Percentiles rank a stretch among this genome's conserved stretches.
Conservation (phyloP, 345 rosid genomes). For the Cardamine chenopodiifolia region DNA sequence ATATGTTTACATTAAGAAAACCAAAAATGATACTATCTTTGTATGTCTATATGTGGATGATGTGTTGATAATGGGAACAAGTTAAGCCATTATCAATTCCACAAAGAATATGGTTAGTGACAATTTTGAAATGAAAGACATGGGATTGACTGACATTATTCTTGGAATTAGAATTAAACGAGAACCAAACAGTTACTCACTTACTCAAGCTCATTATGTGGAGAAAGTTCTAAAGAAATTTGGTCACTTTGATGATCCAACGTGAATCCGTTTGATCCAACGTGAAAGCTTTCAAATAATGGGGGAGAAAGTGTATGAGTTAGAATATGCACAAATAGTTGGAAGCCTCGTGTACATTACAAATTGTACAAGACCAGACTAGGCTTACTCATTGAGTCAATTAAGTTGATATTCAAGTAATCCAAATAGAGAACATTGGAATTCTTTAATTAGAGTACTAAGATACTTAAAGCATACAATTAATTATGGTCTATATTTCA, state of each 20-base stretch:
- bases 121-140: background rate
- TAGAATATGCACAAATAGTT: background rate
- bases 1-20: background rate
- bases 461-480: constrained; percentile 5
- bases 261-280: background rate
- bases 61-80: background rate
- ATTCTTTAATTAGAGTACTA: background rate
- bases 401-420: constrained; percentile 9
- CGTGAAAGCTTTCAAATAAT: background rate
- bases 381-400: background rate
- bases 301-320: background rate
- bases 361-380: background rate
- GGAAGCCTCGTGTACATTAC: constrained; percentile 6
- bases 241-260: background rate
- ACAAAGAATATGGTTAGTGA: too few species aligned
- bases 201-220: constrained; percentile 8
- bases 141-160: background rate
- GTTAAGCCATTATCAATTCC: background rate
- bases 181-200: background rate
- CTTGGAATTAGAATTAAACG: background rate
- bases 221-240: background rate
- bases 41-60: background rate
- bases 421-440: background rate
- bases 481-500: background rate
- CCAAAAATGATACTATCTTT: background rate